Evolutionary conservation across 345 rosid genomes (phyloP), one percentile per base, ranked within the genome.

Genomic region (Sisymbrium irio): DNA sequence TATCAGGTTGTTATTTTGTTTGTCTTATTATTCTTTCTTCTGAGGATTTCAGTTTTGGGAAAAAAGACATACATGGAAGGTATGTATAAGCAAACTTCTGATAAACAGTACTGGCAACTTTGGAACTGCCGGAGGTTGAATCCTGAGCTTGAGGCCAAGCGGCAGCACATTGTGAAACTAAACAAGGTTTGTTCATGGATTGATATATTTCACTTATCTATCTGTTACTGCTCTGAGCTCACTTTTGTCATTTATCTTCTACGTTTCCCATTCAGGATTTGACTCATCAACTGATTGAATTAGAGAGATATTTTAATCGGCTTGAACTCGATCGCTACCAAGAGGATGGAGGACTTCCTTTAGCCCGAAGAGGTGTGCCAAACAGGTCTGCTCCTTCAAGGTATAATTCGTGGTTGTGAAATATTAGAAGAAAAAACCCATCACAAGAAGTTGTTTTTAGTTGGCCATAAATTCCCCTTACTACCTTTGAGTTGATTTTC

Each of bases 91-190:
- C 99, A 95, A 88, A 87, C 96, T 74, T 85, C 87, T 57, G 97
- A 95, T 77, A 72, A 78, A 61, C 89, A 71, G 59, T 92, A 90
- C 72, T 86, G 89, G 97, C 96, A 95, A 51, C 86, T 92, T 32
- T 92, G 97, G 99, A 86, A 86, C 83, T 85, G 79, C 75, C 99
- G 85, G 82, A 90, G 84, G 84, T 79, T 92, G 85, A 82, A 87
- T 79, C 80, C 90, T 63, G 97, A 88, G 80, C 86, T 92, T 79
- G 97, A 90, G 83, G 84, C 86, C 73, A 95, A 92, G 83, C 86
- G 66, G 82, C 83, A 66, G 18, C 85, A 74, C 63, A 86, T 92
- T 51, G 71, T 83, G 45, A 83, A 86, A 76, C 62, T 89, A 78
- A 86, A 87, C 77, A 90, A 86, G 93, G 99, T 89, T 89, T 62